These are phyloP conservation scores for Oryza punctata DNA, from an alignment of 176 grass and related monocot species.

Conservation along the genomic window DNA sequence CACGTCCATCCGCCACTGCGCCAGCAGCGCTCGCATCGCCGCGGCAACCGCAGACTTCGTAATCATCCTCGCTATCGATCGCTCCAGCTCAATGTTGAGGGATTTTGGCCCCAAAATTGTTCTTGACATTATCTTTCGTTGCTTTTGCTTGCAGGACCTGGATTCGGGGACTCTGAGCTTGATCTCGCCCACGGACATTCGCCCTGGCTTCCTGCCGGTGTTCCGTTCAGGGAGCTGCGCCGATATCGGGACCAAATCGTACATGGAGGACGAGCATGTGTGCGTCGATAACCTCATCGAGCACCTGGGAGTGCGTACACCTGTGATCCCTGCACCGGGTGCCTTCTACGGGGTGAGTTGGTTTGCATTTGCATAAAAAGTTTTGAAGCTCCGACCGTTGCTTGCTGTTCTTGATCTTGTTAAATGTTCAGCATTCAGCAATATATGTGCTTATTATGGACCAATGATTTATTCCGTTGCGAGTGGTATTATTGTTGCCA, in stretches of 20 bases:
- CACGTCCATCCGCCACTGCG: conserved; percentile 68
- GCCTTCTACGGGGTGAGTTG: conserved; percentile 91
- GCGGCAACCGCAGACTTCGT: conserved; percentile 63
- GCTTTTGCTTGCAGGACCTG: conserved; percentile 54
- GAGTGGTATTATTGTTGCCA: conserved; percentile 29
- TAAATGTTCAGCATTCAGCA: conserved; percentile 23
- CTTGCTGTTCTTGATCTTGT: background rate
- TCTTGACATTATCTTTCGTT: conserved; percentile 1
- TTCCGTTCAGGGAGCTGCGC: conserved; percentile 84
- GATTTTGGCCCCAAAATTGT: background rate
- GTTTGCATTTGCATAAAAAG: conserved; percentile 7
- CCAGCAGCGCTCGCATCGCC: conserved; percentile 62
- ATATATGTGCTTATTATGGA: conserved; percentile 22
- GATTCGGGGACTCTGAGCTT: conserved; percentile 64
- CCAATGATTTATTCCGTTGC: conserved; percentile 34
- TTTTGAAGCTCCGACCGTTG: background rate
- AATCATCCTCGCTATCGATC: conserved; percentile 5
- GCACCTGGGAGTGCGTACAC: conserved; percentile 45
- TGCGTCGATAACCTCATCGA: conserved; percentile 80
- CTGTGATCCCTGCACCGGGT: conserved; percentile 63
- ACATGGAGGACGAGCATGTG: conserved; percentile 95
- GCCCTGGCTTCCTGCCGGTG: conserved; percentile 56
- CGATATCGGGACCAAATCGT: conserved; percentile 68
- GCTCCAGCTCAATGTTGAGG: background rate
- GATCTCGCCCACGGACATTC: conserved; percentile 68